phyloP scores from a whole-genome alignment of 2,329 filamentous ascomycete species.

The Colletotrichum sidae region DNA sequence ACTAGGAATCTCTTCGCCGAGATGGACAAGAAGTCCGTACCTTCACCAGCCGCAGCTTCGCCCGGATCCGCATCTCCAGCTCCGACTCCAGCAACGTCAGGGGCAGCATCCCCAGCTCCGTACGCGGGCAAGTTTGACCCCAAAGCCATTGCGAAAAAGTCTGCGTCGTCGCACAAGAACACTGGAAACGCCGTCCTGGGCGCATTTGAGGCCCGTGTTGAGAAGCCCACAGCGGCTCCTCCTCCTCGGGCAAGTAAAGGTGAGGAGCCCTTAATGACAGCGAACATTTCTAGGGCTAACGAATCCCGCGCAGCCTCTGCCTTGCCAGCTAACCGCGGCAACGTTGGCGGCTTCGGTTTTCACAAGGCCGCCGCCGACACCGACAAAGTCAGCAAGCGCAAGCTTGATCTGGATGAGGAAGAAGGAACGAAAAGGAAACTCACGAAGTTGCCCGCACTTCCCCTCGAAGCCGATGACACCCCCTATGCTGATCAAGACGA shows the following conservation, averaged over 20 bases:
- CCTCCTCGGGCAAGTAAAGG: conserved; percentile 49
- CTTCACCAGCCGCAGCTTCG: conserved; percentile 58
- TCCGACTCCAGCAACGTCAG: conserved; percentile 54
- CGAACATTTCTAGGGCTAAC: conserved; percentile 40
- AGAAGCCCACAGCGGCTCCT: conserved; percentile 46
- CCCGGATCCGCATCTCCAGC: conserved; percentile 46
- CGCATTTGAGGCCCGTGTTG: conserved; percentile 54
- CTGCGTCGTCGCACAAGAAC: conserved; percentile 69
- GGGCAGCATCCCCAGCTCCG: conserved; percentile 63
- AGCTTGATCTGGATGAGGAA: conserved; percentile 88
- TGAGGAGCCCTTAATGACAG: conserved; percentile 41
- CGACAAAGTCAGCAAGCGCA: conserved; percentile 78
- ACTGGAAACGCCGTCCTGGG: conserved; percentile 63
- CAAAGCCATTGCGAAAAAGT: conserved; percentile 86
- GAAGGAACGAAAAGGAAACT: conserved; percentile 89
- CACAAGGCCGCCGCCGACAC: conserved; percentile 73
- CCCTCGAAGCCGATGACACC: conserved; percentile 72
- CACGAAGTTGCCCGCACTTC: conserved; percentile 85
- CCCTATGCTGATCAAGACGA: conserved; percentile 73
- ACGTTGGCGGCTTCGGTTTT: conserved; percentile 87
- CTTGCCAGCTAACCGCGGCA: conserved; percentile 75
- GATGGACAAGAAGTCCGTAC: conserved; percentile 75
- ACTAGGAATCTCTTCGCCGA: conserved; percentile 76
- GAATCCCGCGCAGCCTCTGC: conserved; percentile 55
- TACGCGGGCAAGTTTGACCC: conserved; percentile 88